phyloP scores from a whole-genome alignment of 169 alveolate species.

The Babesia caballi region DNA sequence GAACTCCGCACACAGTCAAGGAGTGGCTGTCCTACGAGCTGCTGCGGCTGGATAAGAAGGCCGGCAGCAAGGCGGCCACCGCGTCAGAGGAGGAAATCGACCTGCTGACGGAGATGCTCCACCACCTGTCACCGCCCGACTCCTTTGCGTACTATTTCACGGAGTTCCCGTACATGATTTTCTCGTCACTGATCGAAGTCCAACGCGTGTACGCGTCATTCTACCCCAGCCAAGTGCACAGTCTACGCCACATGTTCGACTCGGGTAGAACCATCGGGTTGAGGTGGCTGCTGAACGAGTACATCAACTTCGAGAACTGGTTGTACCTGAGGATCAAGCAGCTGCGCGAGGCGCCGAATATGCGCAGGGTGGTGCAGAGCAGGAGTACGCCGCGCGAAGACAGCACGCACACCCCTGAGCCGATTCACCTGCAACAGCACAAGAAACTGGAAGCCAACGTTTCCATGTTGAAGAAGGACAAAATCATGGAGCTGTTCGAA shows the following conservation, averaged over 20 bases:
- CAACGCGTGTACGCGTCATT: neutral
- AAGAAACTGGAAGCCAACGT: slow-evolving; percentile 2
- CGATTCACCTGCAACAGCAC: neutral
- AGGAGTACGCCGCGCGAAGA: neutral
- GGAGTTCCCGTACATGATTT: slow-evolving; percentile 11
- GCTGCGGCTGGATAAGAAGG: neutral
- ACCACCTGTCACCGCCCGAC: slow-evolving; percentile 37
- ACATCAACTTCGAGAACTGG: slow-evolving; percentile 57
- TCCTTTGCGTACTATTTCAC: slow-evolving; percentile 21
- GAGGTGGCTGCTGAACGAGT: slow-evolving; percentile 57
- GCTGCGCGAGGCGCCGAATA: neutral
- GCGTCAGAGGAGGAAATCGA: slow-evolving; percentile 1
- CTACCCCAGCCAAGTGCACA: neutral
- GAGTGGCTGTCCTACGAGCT: slow-evolving; percentile 12
- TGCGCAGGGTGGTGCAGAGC: neutral
- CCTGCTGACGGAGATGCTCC: slow-evolving; percentile 1
- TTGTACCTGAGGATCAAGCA: slow-evolving; percentile 33
- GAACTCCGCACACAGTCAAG: slow-evolving; percentile 7
- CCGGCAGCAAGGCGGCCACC: neutral
- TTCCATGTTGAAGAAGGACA: neutral
- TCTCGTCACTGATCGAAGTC: neutral
- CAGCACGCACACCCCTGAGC: neutral
- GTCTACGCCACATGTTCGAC: slow-evolving; percentile 30
- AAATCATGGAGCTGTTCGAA: neutral
- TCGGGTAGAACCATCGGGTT: slow-evolving; percentile 34